phyloP scores from a whole-genome alignment of 208 protist species.

The Acanthamoeba healyi region DNA sequence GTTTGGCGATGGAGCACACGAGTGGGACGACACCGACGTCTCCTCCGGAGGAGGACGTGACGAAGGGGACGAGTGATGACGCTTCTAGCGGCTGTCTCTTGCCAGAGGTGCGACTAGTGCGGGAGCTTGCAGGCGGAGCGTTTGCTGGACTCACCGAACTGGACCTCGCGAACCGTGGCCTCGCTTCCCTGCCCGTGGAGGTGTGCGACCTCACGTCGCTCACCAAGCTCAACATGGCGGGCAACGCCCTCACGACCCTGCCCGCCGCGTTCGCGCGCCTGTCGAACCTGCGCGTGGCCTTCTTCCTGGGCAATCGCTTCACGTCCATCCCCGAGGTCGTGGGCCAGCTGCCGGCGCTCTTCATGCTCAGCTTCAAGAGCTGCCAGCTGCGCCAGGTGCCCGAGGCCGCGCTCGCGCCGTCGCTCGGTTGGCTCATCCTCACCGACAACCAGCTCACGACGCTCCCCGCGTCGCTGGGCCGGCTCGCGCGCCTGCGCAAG shows the following conservation, averaged over 20 bases:
- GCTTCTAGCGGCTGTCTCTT: too few relatives aligned
- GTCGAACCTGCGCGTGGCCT: background rate
- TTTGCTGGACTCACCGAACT: background rate
- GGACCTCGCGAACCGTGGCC: background rate
- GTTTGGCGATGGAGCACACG: too few relatives aligned
- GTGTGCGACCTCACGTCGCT: background rate
- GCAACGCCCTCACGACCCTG: background rate
- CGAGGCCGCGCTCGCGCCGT: constrained; percentile 8
- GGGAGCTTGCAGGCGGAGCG: background rate
- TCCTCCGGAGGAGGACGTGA: too few relatives aligned
- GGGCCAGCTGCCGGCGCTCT: background rate
- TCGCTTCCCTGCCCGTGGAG: background rate
- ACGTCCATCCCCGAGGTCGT: background rate
- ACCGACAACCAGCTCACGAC: constrained; percentile 37
- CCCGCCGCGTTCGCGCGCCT: constrained; percentile 18
- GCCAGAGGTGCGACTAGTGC: background rate
- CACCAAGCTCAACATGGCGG: constrained; percentile 30
- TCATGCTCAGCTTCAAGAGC: constrained; percentile 48
- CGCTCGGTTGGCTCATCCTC: constrained; percentile 14
- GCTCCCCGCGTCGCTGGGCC: constrained; percentile 31
- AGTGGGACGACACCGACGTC: too few relatives aligned
- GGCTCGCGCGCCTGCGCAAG: constrained; percentile 16
- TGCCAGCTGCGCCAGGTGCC: background rate
- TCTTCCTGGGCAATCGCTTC: constrained; percentile 26
- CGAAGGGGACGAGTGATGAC: too few relatives aligned